A percentile compares a stretch with the other conserved stretches of the same genome.
Evolutionary conservation across 2,329 filamentous ascomycete species (phyloP).

Genomic region (Calonectria pauciramosa): DNA sequence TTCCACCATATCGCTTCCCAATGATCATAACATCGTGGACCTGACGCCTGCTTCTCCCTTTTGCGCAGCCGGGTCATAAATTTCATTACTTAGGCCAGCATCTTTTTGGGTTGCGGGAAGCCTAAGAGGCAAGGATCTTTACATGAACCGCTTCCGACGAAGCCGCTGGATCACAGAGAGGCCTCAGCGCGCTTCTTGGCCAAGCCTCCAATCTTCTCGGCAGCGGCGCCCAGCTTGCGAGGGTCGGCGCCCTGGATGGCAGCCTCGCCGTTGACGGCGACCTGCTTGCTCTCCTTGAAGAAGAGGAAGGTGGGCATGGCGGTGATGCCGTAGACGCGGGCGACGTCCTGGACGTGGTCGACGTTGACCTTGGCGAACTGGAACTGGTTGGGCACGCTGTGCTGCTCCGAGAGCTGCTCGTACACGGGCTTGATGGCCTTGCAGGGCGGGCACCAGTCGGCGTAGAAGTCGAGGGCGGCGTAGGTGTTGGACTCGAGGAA

Average conservation of each 20-base stretch:
- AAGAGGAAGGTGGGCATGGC: constrained; percentile 95
- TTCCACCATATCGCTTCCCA: background rate
- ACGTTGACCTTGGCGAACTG: constrained; percentile 94
- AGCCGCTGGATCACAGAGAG: constrained; percentile 9
- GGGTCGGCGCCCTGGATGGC: constrained; percentile 53
- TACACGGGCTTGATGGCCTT: constrained; percentile 62
- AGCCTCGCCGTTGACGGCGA: constrained; percentile 48
- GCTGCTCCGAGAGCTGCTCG: constrained; percentile 47
- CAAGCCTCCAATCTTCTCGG: constrained; percentile 54
- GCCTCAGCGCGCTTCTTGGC: constrained; percentile 49
- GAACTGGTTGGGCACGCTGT: constrained; percentile 62
- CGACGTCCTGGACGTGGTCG: constrained; percentile 82
- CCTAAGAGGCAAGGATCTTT: background rate
- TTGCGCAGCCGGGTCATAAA: background rate
- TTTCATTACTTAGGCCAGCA: background rate
- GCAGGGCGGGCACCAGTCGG: constrained; percentile 66
- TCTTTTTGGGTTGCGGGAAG: background rate
- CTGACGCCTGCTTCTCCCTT: background rate
- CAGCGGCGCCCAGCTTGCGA: constrained; percentile 48
- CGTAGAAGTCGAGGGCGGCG: constrained; percentile 64
- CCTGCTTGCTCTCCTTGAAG: constrained; percentile 74
- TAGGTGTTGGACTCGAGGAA: constrained; percentile 56
- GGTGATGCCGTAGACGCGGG: constrained; percentile 81
- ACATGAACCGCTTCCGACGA: background rate
- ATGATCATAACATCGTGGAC: constrained; percentile 15